These are phyloP conservation scores for Lepidopterella palustris DNA, from an alignment of 495 filamentous ascomycete genomes.

Conservation along the genomic window DNA sequence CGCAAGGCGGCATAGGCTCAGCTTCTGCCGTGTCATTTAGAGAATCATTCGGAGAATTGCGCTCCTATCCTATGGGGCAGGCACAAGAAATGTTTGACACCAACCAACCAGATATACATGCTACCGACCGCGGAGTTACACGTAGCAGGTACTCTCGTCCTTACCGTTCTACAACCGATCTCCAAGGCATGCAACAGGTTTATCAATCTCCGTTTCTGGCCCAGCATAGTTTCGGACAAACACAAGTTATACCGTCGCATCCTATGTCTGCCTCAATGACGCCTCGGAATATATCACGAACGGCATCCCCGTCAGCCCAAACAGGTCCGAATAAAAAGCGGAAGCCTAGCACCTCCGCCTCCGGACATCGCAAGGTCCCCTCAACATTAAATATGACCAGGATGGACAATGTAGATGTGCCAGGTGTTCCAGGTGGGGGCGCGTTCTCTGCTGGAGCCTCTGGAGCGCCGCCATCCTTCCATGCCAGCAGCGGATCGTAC, in stretches of 20 bases:
- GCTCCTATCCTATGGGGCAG: not conserved
- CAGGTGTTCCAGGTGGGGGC: not conserved
- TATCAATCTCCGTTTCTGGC: not conserved
- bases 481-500: conserved; percentile 7
- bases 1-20: conserved; percentile 43
- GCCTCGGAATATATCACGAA: conserved; percentile 61
- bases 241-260: not conserved
- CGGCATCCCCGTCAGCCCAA: conserved; percentile 60
- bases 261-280: conserved; percentile 28
- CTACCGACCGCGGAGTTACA: not conserved
- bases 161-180: conserved; percentile 46
- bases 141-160: conserved; percentile 19
- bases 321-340: conserved; percentile 63
- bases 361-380: conserved; percentile 51
- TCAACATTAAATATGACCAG: conserved; percentile 72
- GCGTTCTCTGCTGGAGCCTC: conserved; percentile 20
- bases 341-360: conserved; percentile 58
- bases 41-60: no score
- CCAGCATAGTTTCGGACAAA: not conserved
- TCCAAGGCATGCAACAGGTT: conserved; percentile 43
- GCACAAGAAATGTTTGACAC: not conserved
- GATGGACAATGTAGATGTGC: conserved; percentile 44
- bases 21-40: not conserved
- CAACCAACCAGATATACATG: not conserved
- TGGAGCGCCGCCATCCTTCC: conserved; percentile 22